These are phyloP conservation scores for Calycina marina DNA, from an alignment of 2,329 filamentous ascomycete species.

Conservation along the genomic window DNA sequence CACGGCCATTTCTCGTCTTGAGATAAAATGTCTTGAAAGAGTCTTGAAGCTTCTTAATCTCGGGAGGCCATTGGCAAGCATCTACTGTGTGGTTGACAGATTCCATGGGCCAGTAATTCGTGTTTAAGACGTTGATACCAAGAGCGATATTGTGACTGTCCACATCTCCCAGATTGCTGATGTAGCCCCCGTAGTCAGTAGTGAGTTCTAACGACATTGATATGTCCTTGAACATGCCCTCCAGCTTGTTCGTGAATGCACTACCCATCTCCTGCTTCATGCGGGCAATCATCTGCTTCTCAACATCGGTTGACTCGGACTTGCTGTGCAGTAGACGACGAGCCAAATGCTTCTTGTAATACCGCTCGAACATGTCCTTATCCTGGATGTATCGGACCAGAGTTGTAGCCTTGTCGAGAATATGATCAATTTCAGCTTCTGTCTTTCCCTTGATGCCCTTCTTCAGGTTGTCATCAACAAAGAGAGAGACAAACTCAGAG, in stretches of 20 bases:
- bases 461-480: conserved; percentile 93
- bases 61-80: conserved; percentile 57
- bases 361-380: conserved; percentile 89
- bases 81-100: conserved; percentile 51
- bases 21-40: conserved; percentile 86
- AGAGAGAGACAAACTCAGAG: conserved; percentile 87
- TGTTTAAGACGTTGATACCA: conserved; percentile 72
- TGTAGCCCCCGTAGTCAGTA: conserved; percentile 58
- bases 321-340: conserved; percentile 77
- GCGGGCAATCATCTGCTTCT: conserved; percentile 87
- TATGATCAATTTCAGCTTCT: conserved; percentile 67
- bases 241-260: conserved; percentile 81
- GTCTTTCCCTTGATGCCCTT: conserved; percentile 88
- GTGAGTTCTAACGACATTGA: conserved; percentile 74
- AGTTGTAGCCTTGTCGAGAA: conserved; percentile 80
- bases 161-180: conserved; percentile 34
- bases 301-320: conserved; percentile 79
- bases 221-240: conserved; percentile 98
- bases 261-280: conserved; percentile 97
- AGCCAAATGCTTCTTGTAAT: conserved; percentile 95
- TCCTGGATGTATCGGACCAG: conserved; percentile 80
- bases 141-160: conserved; percentile 58
- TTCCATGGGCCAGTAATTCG: conserved; percentile 89
- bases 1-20: conserved; percentile 72
- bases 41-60: conserved; percentile 60